Base-by-base conservation (phyloP, 805 yeast species). In the Lachancea quebecensis region DNA sequence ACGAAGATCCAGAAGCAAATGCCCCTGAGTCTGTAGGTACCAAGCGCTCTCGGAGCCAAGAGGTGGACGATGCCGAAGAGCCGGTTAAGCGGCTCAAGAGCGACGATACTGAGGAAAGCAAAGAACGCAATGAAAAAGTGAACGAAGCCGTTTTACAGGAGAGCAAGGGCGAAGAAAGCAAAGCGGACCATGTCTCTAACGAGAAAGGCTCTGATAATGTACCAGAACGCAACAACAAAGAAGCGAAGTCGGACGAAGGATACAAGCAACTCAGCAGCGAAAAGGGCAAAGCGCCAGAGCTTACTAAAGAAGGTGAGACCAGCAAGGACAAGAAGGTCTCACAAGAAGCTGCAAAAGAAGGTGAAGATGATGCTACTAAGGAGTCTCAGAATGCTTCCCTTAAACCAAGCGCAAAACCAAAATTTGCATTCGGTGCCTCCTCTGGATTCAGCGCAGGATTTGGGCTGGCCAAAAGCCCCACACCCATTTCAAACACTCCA, bases 371-470 rank as follows among this genome's bases (percentile, higher is more conserved):
- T 11, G 15, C 28, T 11, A 25, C 12, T 8, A 17, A 37, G 21
- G 28, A 11, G 10, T 18, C 30, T 8, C 21, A 11, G 30, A 15
- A 45, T 15, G 10, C 39, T 25, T 21, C 25, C 25, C 11, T 12
- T 10, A 31, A 29, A 45, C 4, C 10, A 11, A 15, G n/a, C 28
- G 44, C 14, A n/a, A 38, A 43, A 28, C 73, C 78, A 17, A 72
- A 70, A 51, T 77, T 74, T 59, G 79, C 77, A 1, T 79, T 79
- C 66, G 85, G 84, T 9, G 65, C 78, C 1, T 58, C 73, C 2
- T 70, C 81, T 0, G 55, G 70, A 18, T 78, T 78, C 57, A 80
- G 81, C 10, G 42, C 62, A 11, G 67, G 69, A 1, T 59, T 67
- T 38, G 60, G 57, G 2, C 45, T 58, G 14, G 53, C 62, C 1